These are phyloP conservation scores for Rhizopogon roseolus DNA, from an alignment of 768 basidiomycete species.

Conservation along the genomic window DNA sequence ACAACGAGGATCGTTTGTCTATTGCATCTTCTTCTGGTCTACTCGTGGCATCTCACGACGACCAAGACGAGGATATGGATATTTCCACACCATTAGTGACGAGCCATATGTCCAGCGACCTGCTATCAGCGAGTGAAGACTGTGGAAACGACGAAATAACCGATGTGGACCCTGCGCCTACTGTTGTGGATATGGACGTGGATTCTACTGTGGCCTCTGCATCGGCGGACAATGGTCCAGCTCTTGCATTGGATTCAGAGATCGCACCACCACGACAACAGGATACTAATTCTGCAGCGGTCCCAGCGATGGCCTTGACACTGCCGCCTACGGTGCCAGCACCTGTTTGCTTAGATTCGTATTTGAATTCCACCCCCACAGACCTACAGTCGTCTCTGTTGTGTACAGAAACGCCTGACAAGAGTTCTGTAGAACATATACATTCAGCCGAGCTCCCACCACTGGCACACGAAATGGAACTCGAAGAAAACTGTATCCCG, in stretches of 20 bases:
- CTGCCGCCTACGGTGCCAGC: neutral
- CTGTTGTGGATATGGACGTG: neutral
- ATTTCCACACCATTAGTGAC: constrained; percentile 5
- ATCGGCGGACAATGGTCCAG: neutral
- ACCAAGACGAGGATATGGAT: constrained; percentile 4
- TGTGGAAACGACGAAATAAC: neutral
- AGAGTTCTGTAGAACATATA: neutral
- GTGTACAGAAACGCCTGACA: neutral
- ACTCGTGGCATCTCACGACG: neutral
- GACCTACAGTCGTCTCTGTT: neutral
- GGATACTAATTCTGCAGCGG: neutral
- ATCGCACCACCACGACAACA: neutral
- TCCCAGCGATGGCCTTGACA: neutral
- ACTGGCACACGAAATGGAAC: constrained; percentile 37
- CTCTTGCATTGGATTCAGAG: neutral
- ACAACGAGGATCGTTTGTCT: neutral
- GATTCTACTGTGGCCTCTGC: neutral
- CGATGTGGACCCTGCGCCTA: neutral
- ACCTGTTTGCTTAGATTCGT: neutral
- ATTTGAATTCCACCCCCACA: neutral
- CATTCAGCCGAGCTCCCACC: constrained; percentile 7
- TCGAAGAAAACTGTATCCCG: constrained; percentile 38
- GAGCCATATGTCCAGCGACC: neutral
- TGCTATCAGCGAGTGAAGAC: neutral
- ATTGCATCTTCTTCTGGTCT: constrained; percentile 7